Evolutionary conservation across 176 grass and related monocot genomes (phyloP).

Genomic region (Aegilops bicornis): DNA sequence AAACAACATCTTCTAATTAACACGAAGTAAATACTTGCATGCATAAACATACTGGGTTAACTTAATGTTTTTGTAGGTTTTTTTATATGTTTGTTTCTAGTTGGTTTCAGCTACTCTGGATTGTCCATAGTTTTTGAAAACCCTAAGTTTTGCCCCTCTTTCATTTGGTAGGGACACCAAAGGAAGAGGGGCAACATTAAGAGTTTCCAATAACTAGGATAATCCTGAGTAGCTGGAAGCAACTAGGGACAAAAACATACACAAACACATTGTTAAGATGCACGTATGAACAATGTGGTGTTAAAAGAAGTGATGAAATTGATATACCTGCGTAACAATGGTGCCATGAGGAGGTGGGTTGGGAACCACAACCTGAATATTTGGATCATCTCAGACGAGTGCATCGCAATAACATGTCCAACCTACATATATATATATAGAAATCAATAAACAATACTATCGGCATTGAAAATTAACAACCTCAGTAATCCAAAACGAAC

Average conservation of each 20-base stretch:
- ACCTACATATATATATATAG: background rate
- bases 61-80: too few relatives aligned
- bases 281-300: background rate
- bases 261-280: background rate
- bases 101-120: too few relatives aligned
- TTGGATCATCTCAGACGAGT: background rate
- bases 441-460: background rate
- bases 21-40: background rate
- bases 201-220: too few relatives aligned
- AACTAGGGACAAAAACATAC: too few relatives aligned
- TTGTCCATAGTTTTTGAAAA: too few relatives aligned
- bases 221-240: too few relatives aligned
- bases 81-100: too few relatives aligned
- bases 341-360: background rate
- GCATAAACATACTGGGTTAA: too few relatives aligned
- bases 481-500: background rate
- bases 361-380: background rate
- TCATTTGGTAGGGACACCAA: too few relatives aligned
- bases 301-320: background rate
- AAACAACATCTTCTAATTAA: background rate
- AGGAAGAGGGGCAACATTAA: too few relatives aligned
- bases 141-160: too few relatives aligned
- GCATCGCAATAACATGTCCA: background rate
- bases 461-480: background rate
- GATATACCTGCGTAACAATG: background rate